These are phyloP conservation scores for Claviceps sp. DNA, from an alignment of 2,329 filamentous ascomycete genomes.

Conservation along the genomic window DNA sequence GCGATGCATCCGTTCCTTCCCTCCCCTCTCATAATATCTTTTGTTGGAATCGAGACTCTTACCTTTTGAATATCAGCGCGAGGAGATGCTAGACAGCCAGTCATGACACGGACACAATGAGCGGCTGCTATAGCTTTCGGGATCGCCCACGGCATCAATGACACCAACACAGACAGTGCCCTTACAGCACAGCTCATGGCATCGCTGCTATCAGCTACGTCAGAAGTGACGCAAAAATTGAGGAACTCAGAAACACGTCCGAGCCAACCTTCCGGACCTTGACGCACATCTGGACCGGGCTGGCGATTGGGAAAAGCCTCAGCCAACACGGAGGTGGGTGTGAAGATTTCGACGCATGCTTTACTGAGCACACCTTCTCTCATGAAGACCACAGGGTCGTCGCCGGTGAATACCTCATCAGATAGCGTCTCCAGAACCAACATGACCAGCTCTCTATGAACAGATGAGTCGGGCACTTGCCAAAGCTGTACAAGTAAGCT, in stretches of 20 bases:
- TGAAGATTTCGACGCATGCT: slow-evolving; percentile 88
- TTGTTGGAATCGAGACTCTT: background rate
- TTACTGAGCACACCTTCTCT: slow-evolving; percentile 76
- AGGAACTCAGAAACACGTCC: slow-evolving; percentile 63
- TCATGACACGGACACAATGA: slow-evolving; percentile 56
- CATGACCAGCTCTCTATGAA: slow-evolving; percentile 74
- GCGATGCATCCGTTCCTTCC: background rate
- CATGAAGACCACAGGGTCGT: slow-evolving; percentile 74
- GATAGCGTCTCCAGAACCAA: slow-evolving; percentile 82
- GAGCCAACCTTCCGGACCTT: slow-evolving; percentile 78
- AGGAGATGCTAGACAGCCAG: slow-evolving; percentile 54
- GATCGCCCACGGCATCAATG: slow-evolving; percentile 76
- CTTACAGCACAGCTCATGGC: slow-evolving; percentile 61
- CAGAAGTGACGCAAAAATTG: slow-evolving; percentile 54
- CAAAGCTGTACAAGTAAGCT: slow-evolving; percentile 68
- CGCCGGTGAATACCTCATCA: slow-evolving; percentile 84
- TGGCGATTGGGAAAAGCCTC: slow-evolving; percentile 67
- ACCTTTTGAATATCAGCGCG: slow-evolving; percentile 65
- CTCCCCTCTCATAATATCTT: no score
- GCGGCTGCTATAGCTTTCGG: slow-evolving; percentile 66
- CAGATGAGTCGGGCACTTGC: slow-evolving; percentile 50
- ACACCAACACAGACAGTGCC: slow-evolving; percentile 62
- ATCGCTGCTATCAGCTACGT: slow-evolving; percentile 50
- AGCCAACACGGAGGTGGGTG: slow-evolving; percentile 58
- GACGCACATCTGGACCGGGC: slow-evolving; percentile 54